Percentiles rank a stretch among this genome's conserved stretches.
These are phyloP conservation scores for Sordariomycetes sp. DNA, from an alignment of 2,329 filamentous ascomycete genomes.

Conservation along the genomic window DNA sequence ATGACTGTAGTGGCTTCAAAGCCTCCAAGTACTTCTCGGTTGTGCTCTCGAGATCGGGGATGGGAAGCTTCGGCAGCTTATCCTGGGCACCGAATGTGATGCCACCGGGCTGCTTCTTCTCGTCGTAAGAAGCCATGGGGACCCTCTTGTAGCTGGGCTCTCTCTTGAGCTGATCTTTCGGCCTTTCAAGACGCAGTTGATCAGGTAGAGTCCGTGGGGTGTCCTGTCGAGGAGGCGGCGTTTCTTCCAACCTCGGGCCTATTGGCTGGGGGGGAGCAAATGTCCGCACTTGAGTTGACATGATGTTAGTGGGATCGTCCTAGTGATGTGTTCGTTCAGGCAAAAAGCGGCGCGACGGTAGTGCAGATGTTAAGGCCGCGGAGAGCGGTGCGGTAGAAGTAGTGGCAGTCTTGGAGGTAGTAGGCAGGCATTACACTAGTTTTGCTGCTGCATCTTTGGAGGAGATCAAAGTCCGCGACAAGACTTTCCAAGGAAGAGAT, in stretches of 20 bases:
- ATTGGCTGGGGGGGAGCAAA: slow-evolving; percentile 60
- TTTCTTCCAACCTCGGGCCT: slow-evolving; percentile 54
- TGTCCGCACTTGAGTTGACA: slow-evolving; percentile 26
- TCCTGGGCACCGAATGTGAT: slow-evolving; percentile 89
- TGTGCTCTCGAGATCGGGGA: slow-evolving; percentile 75
- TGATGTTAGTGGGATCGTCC: slow-evolving; percentile 22
- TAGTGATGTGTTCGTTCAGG: slow-evolving; percentile 31
- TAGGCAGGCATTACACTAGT: slow-evolving; percentile 68
- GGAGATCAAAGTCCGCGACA: too few species aligned
- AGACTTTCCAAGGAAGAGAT: too few species aligned
- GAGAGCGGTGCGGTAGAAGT: slow-evolving; percentile 85
- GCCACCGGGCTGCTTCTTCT: slow-evolving; percentile 52
- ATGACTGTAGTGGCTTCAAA: slow-evolving; percentile 70
- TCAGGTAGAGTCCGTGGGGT: slow-evolving; percentile 31
- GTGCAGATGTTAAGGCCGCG: slow-evolving; percentile 79
- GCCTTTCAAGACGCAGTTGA: slow-evolving; percentile 15
- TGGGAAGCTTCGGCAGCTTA: slow-evolving; percentile 81
- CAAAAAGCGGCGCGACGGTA: slow-evolving; percentile 66
- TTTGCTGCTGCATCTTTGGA: too few species aligned
- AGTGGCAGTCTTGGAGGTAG: slow-evolving; percentile 80
- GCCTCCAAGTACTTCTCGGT: slow-evolving; percentile 72
- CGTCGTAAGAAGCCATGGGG: slow-evolving; percentile 44
- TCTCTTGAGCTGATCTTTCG: slow-evolving; percentile 8
- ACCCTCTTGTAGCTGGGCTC: slow-evolving; percentile 24
- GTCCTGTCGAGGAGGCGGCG: slow-evolving; percentile 10